A percentile compares a stretch with the other conserved stretches of the same genome.
phyloP scores from a whole-genome alignment of 352 stramenopile species.

The Pythium sp. region DNA sequence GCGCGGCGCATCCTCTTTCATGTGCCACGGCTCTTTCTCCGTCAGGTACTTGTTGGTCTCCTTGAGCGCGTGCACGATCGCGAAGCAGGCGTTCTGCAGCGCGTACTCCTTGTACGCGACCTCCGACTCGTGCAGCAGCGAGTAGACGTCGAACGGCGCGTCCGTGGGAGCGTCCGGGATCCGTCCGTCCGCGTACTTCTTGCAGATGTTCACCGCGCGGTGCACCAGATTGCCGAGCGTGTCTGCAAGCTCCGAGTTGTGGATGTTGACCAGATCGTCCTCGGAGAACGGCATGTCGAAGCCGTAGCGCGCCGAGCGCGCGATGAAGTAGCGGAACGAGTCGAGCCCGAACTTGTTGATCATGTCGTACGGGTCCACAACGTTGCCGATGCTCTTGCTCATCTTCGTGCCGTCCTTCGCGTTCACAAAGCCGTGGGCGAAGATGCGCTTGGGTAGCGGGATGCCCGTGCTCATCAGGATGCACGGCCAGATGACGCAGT shows the following conservation, averaged over 20 bases:
- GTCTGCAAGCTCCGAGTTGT: conserved; percentile 96
- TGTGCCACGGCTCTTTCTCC: conserved; percentile 97
- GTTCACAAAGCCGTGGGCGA: conserved; percentile 98
- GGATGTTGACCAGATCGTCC: conserved; percentile 94
- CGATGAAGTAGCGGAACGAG: conserved; percentile 94
- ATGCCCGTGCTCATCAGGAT: conserved; percentile 97
- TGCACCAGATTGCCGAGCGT: conserved; percentile 96
- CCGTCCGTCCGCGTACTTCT: conserved; percentile 93
- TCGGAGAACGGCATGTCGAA: conserved; percentile 94
- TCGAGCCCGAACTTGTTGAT: conserved; percentile 93
- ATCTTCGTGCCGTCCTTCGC: conserved; percentile 99
- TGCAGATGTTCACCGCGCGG: conserved; percentile 94
- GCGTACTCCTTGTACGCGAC: conserved; percentile 92
- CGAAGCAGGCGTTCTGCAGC: conserved; percentile 87
- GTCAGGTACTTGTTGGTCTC: conserved; percentile 98
- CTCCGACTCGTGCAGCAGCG: conserved; percentile 77
- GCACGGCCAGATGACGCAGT: conserved; percentile 99
- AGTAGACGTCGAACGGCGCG: conserved; percentile 86
- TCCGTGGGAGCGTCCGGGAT: conserved; percentile 58
- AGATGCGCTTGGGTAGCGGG: conserved; percentile 92
- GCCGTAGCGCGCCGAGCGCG: conserved; percentile 92
- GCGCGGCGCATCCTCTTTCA: conserved; percentile 88
- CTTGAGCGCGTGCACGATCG: conserved; percentile 89
- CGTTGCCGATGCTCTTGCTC: conserved; percentile 98
- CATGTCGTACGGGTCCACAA: conserved; percentile 96